These are phyloP conservation scores for Penicillium cosmopolitanum DNA, from an alignment of 495 filamentous ascomycete genomes.

Conservation along the genomic window DNA sequence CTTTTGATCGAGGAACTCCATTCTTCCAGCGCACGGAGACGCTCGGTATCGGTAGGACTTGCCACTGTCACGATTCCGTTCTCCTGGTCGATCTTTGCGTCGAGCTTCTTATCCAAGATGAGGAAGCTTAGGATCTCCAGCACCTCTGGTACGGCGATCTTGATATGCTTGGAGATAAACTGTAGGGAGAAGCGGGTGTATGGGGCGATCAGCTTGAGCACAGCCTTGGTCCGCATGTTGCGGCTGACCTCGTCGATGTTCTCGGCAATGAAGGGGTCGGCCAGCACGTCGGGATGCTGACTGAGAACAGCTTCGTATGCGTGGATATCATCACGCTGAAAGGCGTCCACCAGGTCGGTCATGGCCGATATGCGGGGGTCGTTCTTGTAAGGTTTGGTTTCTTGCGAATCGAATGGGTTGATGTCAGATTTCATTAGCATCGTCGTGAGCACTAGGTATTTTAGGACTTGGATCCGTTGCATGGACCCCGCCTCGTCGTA, in stretches of 20 bases:
- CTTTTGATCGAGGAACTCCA: conserved; percentile 71
- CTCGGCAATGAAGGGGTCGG: conserved; percentile 95
- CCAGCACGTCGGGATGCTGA: conserved; percentile 85
- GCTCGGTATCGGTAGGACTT: conserved; percentile 71
- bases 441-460: conserved; percentile 93
- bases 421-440: conserved; percentile 99
- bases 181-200: conserved; percentile 88
- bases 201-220: conserved; percentile 90
- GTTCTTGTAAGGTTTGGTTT: conserved; percentile 98
- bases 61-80: conserved; percentile 81
- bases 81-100: conserved; percentile 88
- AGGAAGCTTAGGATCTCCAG: conserved; percentile 92
- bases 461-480: conserved; percentile 95
- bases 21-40: conserved; percentile 70
- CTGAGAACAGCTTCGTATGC: conserved; percentile 85
- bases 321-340: conserved; percentile 93
- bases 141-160: conserved; percentile 82
- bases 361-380: conserved; percentile 94
- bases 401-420: conserved; percentile 98
- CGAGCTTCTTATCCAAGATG: conserved; percentile 85
- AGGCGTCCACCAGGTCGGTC: conserved; percentile 96
- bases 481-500: conserved; percentile 97
- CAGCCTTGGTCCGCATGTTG: conserved; percentile 95
- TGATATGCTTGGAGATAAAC: conserved; percentile 84
- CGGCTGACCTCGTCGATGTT: conserved; percentile 99